Conservation (phyloP, 306 rosid species). For the Cucumis melo region DNA sequence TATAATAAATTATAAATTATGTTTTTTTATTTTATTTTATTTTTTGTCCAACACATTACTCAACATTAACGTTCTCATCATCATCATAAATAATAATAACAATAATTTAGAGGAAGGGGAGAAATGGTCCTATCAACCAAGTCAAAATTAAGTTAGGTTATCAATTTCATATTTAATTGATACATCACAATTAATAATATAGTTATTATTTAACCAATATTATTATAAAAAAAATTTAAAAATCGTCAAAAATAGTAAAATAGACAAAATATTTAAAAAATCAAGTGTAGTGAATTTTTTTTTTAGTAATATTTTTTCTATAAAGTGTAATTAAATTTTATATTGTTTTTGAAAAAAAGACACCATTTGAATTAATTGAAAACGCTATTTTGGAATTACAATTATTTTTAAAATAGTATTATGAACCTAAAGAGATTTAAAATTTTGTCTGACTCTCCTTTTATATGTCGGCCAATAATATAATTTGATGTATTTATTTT, state of each 20-base stretch:
- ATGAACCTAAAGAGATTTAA: background rate
- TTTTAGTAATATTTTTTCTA: no score
- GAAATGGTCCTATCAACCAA: background rate
- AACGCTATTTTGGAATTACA: background rate
- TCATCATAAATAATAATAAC: background rate
- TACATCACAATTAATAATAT: background rate
- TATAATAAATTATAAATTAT: background rate
- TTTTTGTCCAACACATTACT: background rate
- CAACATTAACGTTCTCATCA: background rate
- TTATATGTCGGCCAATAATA: background rate
- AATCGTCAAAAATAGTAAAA: no score
- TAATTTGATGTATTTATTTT: no score
- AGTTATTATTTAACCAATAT: background rate
- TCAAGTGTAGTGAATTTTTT: no score
- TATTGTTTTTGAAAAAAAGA: no score
- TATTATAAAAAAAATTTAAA: background rate
- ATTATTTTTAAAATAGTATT: background rate
- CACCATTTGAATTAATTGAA: no score
- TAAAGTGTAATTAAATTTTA: no score
- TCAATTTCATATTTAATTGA: background rate
- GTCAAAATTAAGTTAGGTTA: background rate
- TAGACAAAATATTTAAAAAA: no score
- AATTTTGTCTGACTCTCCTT: no score
- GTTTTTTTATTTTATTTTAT: no score
- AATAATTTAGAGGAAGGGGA: background rate